Percentiles rank a stretch among this genome's conserved stretches.
Evolutionary conservation across 2,329 filamentous ascomycete genomes (phyloP).

Genomic region (Lecanicillium sp.): DNA sequence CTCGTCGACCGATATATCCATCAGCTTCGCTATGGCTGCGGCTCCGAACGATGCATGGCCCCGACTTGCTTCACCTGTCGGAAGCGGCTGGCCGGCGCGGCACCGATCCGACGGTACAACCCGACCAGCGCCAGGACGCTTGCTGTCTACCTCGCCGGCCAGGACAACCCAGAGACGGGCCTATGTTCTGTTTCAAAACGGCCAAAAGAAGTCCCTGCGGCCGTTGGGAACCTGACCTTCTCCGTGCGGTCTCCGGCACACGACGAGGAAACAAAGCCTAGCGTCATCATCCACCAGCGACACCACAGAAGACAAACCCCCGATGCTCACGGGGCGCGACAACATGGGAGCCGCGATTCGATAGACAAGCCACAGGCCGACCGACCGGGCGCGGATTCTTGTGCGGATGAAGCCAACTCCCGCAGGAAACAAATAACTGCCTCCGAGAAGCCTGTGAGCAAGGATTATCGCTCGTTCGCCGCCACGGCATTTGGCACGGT

Average conservation of each 20-base stretch:
- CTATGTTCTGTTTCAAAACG: constrained; percentile 52
- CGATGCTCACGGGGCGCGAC: too few species aligned
- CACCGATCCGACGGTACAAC: constrained; percentile 71
- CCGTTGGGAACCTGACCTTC: constrained; percentile 41
- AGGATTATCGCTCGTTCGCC: constrained; percentile 53
- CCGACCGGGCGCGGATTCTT: too few species aligned
- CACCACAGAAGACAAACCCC: too few species aligned
- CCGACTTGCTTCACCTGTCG: constrained; percentile 76
- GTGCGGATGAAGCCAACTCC: too few species aligned
- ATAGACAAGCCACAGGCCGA: too few species aligned
- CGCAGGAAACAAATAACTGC: constrained; percentile 20
- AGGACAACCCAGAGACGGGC: constrained; percentile 65
- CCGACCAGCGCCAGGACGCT: constrained; percentile 74
- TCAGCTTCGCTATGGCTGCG: constrained; percentile 78
- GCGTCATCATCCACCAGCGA: too few species aligned
- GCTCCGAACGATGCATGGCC: constrained; percentile 58
- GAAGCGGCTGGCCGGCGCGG: constrained; percentile 56
- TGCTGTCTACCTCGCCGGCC: constrained; percentile 71
- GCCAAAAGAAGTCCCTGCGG: constrained; percentile 34
- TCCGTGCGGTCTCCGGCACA: constrained; percentile 4
- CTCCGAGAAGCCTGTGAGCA: constrained; percentile 38
- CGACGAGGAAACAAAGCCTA: neutral
- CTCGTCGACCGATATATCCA: constrained; percentile 63
- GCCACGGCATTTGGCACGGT: constrained; percentile 58
- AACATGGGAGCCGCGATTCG: too few species aligned